Evolutionary conservation across 169 alveolate species (phyloP), one percentile per base, ranked within the genome.

Genomic region (Cryptosporidium parvum): DNA sequence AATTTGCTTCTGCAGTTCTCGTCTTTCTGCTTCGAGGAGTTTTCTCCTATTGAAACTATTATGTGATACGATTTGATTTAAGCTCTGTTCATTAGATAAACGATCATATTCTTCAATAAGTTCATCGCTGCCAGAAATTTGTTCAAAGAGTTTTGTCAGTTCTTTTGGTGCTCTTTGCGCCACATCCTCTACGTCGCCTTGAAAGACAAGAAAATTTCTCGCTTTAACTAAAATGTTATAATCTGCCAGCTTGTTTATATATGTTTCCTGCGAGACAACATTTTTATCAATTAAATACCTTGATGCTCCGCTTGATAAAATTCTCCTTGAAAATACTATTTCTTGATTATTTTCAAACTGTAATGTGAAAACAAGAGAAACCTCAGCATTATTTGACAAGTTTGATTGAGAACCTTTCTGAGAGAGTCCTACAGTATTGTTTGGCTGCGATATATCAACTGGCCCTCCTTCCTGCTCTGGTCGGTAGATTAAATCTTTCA

Each of bases 171-270:
- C 93, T 44, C 96, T 91, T 70, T 94, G 89, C 35, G 97, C 95
- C 39, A 95, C 84, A 70, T 93, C 96, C 72, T 96, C 97, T 4
- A 96, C 96, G 37, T 96, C 97, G 1, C 98, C 99, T 93, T 97
- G 98, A 53, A 95, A 95, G 23, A 97, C 94, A 35, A 97, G 85
- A 73, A 94, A 94, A 71, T 91, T 92, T 89, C 89, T 92, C 3
- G 96, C 93, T 62, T 93, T 93, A 18, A 92, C 92, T 4, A 93
- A 91, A 2, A 94, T 93, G 26, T 91, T 85, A 69, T 91, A 93
- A 29, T 89, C 73, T 9, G 89, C 84, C 26, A 94, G 87, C 72
- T 84, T 91, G 58, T 80, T 86, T 7, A 80, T 69, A 51, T 94
- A 94, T 70, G 93, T 95, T 23, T 93, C 95, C 45, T 92, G 93